Conservation (phyloP, 495 filamentous ascomycete species). For the Aspergillus egyptiacus region DNA sequence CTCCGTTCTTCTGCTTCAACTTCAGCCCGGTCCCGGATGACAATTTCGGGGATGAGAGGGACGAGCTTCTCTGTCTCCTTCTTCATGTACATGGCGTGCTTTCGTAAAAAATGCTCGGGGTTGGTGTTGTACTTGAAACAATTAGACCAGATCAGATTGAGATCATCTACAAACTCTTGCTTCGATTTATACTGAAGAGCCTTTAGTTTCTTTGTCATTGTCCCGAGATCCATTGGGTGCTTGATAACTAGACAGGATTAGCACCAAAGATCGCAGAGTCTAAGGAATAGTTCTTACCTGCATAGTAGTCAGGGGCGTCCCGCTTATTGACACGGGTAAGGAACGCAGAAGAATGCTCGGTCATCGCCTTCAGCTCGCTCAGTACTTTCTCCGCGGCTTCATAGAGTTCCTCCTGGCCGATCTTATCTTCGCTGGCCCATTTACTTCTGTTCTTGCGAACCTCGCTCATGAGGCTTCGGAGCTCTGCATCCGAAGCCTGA, state of each 20-base stretch:
- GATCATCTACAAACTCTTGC: slow-evolving; percentile 85
- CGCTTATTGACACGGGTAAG: slow-evolving; percentile 89
- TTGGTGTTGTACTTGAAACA: slow-evolving; percentile 94
- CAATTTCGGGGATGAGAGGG: slow-evolving; percentile 88
- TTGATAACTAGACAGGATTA: slow-evolving; percentile 68
- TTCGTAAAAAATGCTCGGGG: slow-evolving; percentile 76
- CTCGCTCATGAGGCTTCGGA: slow-evolving; percentile 89
- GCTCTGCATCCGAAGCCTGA: slow-evolving; percentile 82
- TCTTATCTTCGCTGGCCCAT: slow-evolving; percentile 95
- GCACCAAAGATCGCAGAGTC: slow-evolving; percentile 2
- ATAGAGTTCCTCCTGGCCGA: slow-evolving; percentile 96
- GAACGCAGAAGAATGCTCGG: slow-evolving; percentile 92
- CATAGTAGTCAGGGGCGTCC: slow-evolving; percentile 93
- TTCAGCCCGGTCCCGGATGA: slow-evolving; percentile 82
- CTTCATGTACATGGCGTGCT: slow-evolving; percentile 92
- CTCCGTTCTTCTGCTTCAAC: slow-evolving; percentile 94
- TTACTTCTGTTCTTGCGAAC: slow-evolving; percentile 96
- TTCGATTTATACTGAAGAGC: slow-evolving; percentile 83
- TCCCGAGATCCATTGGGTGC: slow-evolving; percentile 95
- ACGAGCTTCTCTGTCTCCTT: slow-evolving; percentile 95
- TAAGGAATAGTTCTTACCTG: slow-evolving; percentile 48
- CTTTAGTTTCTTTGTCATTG: slow-evolving; percentile 98
- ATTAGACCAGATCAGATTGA: slow-evolving; percentile 94
- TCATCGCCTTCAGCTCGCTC: slow-evolving; percentile 91
- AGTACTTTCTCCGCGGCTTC: slow-evolving; percentile 94